Base-by-base conservation (phyloP, 2,329 filamentous ascomycete genomes). In the Talaromyces sp. region DNA sequence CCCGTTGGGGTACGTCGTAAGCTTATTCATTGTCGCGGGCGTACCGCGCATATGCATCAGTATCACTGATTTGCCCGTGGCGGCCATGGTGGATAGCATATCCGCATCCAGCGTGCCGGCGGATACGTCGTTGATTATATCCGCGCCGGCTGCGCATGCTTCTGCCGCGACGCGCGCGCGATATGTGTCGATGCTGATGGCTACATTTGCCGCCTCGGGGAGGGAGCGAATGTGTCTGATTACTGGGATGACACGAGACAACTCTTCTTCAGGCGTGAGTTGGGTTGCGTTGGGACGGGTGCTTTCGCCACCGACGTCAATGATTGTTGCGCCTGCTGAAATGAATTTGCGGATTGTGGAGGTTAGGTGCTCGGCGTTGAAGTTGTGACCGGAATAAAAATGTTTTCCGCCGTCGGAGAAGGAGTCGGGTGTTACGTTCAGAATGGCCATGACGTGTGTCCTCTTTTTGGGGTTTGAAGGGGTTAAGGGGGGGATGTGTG, bases 11-110 rank as follows among this genome's bases (percentile, higher is more conserved):
- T 97, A 97, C 58, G 85, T 77, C 53, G 87, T 87, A 5, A 91
- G 78, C 31, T 79, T 79, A 68, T 83, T 88, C 93, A 97, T 97
- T 1, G 90, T 96, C 60, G 86, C 84, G 0, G 93, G 92, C 2
- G 88, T 91, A 60, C 93, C 93, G 71, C 93, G 91, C 91, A 95
- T 97, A 80, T 97, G 93, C 92, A 96, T 96, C 61, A 97, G 84
- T 69, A 88, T 83, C 36, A 97, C 88, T 2, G 93, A 92, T 71
- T 89, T 92, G 40, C 91, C 89, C 0, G 95, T 84, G 4, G 85
- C 82, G 0, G 91, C 94, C 68, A 94, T 89, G 0, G 91, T 93
- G 15, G 88, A 72, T 0, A 99, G 85, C 93, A 99, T 98, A 0
- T 85, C 84, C 0, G 86, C 80, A 75, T 98, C 95, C 60, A 97